Evolutionary conservation across 768 basidiomycete genomes (phyloP), one percentile per base, ranked within the genome.

Genomic region (Mycena rebaudengoi): DNA sequence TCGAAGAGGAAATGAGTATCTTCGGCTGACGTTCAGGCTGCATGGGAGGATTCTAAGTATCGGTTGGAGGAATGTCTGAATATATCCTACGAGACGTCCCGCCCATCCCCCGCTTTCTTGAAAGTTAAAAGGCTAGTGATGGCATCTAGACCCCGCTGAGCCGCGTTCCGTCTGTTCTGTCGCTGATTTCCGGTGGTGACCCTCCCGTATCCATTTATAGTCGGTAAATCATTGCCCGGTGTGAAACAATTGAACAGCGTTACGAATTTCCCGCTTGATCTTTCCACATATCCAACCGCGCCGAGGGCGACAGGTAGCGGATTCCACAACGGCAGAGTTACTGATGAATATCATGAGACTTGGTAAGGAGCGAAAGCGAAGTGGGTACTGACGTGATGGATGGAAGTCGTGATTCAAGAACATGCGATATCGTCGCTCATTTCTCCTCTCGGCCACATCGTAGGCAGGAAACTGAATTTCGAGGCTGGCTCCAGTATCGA

Each of bases 201-300:
- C 13, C 78, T 78, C 7, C 91, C 91, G 70, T 89, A 92, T 0
- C 88, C 89, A 52, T 83, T 78, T 32, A 93, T 74, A 12, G 88
- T 86, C 1, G 90, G 86, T 57, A 93, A 75, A 30, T 71, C 76
- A 52, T 76, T 79, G 26, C 83, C 62, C 7, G 87, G 89, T 45
- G 84, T 78, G 71, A 87, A 83, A 2, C 89, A 85, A 70, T 93
- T 91, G 75, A 94, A 87, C 4, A 94, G 79, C 7, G 87, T 88
- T 54, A 91, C 75, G 64, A 95, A 95, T 30, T 76, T 74, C 5
- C 92, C 92, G 16, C 75, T 74, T 0, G 88, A 84, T 68, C 88
- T 90, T 21, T 79, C 79, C 18, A 94, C 76, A 72, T 89, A 95
- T 1, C 94, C 94, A 4, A 95, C 88, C 2, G 88, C 86, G 7